These are phyloP conservation scores for Neonectria hederae DNA, from an alignment of 2,329 filamentous ascomycete genomes.

Conservation along the genomic window DNA sequence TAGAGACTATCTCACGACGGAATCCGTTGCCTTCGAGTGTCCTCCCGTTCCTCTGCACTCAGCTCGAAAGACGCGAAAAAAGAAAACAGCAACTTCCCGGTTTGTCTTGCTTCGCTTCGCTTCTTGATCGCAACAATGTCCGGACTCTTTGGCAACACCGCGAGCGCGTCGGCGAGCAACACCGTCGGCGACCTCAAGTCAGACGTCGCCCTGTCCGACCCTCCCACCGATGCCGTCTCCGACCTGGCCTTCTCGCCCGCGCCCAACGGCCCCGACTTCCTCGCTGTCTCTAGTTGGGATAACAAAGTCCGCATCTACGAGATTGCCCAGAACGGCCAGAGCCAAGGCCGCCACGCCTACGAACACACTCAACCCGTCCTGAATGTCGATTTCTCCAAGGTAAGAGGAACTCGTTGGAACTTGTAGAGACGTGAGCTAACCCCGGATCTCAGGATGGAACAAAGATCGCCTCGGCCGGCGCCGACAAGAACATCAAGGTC, in stretches of 20 bases:
- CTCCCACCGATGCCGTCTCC: slow-evolving; percentile 89
- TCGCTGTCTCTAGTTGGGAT: slow-evolving; percentile 95
- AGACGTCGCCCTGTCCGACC: slow-evolving; percentile 81
- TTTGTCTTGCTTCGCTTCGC: slow-evolving; percentile 10
- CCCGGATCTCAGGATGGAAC: slow-evolving; percentile 76
- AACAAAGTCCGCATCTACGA: slow-evolving; percentile 98
- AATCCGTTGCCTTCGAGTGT: background rate
- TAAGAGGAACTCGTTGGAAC: slow-evolving; percentile 54
- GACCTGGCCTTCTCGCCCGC: slow-evolving; percentile 83
- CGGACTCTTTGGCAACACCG: slow-evolving; percentile 65
- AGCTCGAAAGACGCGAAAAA: slow-evolving; percentile 7
- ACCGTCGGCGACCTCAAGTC: slow-evolving; percentile 91
- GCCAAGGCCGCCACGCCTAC: slow-evolving; percentile 85
- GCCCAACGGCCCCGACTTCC: slow-evolving; percentile 70
- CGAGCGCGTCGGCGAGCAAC: slow-evolving; percentile 66
- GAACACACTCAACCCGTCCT: slow-evolving; percentile 88
- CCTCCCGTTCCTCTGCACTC: background rate
- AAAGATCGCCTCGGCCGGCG: slow-evolving; percentile 86
- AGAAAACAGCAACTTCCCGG: slow-evolving; percentile 9
- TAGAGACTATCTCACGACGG: background rate
- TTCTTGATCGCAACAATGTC: slow-evolving; percentile 59
- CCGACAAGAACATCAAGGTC: slow-evolving; percentile 90
- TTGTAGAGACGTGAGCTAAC: slow-evolving; percentile 14
- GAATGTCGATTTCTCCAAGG: slow-evolving; percentile 87
- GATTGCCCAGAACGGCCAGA: slow-evolving; percentile 79